Evolutionary conservation across 768 basidiomycete genomes (phyloP).

Genomic region (Grammothele lineata): DNA sequence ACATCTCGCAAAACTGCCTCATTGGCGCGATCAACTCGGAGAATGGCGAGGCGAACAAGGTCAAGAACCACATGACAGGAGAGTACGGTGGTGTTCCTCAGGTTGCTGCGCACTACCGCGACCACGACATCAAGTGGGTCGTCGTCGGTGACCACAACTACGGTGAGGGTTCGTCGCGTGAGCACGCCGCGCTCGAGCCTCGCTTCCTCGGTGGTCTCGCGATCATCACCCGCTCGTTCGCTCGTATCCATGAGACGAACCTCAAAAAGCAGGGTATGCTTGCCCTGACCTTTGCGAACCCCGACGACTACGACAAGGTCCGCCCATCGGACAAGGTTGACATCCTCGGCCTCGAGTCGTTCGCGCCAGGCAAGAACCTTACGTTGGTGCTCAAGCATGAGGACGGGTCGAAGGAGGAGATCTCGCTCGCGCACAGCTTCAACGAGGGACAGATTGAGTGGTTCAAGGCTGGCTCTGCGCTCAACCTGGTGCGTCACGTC

Average conservation of each 20-base stretch:
- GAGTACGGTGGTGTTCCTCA: slow-evolving; percentile 83
- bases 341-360: slow-evolving; percentile 83
- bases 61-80: slow-evolving; percentile 88
- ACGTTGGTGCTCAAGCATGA: slow-evolving; percentile 77
- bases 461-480: slow-evolving; percentile 97
- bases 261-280: slow-evolving; percentile 99
- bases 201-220: slow-evolving; percentile 93
- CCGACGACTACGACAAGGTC: slow-evolving; percentile 93
- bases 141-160: slow-evolving; percentile 96
- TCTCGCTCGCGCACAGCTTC: slow-evolving; percentile 87
- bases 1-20: slow-evolving; percentile 98
- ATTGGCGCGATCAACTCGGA: slow-evolving; percentile 97
- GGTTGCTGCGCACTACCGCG: slow-evolving; percentile 85
- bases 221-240: slow-evolving; percentile 94
- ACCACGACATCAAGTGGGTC: slow-evolving; percentile 91
- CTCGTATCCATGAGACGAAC: slow-evolving; percentile 97
- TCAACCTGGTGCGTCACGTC: slow-evolving; percentile 72
- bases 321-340: slow-evolving; percentile 83
- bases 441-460: slow-evolving; percentile 96
- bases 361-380: slow-evolving; percentile 91
- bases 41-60: slow-evolving; percentile 94
- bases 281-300: slow-evolving; percentile 87
- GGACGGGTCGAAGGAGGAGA: slow-evolving; percentile 74
- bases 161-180: slow-evolving; percentile 97
- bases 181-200: slow-evolving; percentile 95